A percentile compares a stretch with the other conserved stretches of the same genome.
These are phyloP conservation scores for Sphagnum magellanicum DNA, from an alignment of 228 moss, liverwort and hornwort genomes.

Conservation along the genomic window DNA sequence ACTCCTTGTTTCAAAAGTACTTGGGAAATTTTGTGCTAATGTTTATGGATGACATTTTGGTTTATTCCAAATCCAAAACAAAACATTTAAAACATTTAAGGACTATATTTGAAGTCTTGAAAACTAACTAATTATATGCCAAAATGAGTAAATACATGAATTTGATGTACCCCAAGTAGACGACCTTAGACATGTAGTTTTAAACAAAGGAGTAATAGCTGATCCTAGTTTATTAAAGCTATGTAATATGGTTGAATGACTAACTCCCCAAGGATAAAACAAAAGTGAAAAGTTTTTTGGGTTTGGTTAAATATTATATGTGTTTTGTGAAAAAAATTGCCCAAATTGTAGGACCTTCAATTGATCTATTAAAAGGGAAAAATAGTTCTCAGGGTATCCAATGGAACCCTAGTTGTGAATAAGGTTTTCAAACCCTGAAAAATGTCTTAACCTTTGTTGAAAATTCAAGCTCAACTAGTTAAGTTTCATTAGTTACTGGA, in stretches of 20 bases:
- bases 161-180: too few species aligned
- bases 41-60: conserved; percentile 1
- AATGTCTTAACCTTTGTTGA: not conserved
- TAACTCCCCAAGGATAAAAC: not conserved
- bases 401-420: not conserved
- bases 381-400: not conserved
- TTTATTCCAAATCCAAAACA: not conserved
- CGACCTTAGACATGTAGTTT: not conserved
- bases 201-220: not conserved
- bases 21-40: not conserved
- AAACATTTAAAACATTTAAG: not conserved
- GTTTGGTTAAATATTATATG: not conserved
- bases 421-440: not conserved
- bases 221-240: not conserved
- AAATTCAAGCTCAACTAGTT: too few species aligned
- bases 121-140: not conserved
- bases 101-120: not conserved
- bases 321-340: not conserved
- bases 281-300: not conserved
- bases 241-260: not conserved
- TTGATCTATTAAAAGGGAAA: not conserved
- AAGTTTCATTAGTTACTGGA: too few species aligned
- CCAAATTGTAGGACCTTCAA: not conserved
- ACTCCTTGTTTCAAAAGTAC: not conserved
- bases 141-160: too few species aligned